Percentiles rank a stretch among this genome's conserved stretches.
These are phyloP conservation scores for Narthecium ossifragum DNA, from an alignment of 106 monocot species.

Conservation along the genomic window DNA sequence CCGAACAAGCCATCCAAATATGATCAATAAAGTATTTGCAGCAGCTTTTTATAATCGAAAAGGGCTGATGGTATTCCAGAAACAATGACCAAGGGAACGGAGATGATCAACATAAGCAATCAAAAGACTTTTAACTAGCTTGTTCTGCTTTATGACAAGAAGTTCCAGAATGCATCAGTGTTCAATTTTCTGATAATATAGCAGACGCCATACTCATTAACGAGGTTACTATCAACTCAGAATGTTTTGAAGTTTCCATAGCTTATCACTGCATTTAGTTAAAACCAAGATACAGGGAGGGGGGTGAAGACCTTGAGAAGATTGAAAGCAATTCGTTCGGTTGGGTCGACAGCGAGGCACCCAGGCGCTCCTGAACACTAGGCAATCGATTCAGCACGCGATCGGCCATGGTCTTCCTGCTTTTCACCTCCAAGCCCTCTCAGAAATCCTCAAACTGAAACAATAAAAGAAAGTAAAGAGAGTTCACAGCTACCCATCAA, in stretches of 20 bases:
- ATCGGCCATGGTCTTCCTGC: constrained; percentile 25
- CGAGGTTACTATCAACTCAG: background rate
- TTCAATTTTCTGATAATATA: background rate
- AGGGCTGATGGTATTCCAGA: background rate
- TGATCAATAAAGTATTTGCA: background rate
- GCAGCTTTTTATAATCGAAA: background rate
- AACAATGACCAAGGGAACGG: no score
- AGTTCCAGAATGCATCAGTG: background rate
- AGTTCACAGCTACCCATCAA: no score
- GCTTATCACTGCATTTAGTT: no score
- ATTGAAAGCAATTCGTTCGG: constrained; percentile 57
- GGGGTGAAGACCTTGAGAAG: constrained; percentile 43
- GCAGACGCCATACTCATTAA: background rate
- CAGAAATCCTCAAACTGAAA: background rate
- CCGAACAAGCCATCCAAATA: background rate
- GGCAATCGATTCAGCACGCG: constrained; percentile 44
- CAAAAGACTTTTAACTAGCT: background rate
- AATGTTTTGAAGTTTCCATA: background rate
- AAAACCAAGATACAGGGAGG: background rate
- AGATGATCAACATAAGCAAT: background rate
- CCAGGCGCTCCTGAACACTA: constrained; percentile 48
- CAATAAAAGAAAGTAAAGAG: background rate
- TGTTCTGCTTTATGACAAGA: background rate
- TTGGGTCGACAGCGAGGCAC: constrained; percentile 52
- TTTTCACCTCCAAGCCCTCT: background rate